Conservation (phyloP, 2,329 filamentous ascomycete species). For the Epichloe gansuensis region DNA sequence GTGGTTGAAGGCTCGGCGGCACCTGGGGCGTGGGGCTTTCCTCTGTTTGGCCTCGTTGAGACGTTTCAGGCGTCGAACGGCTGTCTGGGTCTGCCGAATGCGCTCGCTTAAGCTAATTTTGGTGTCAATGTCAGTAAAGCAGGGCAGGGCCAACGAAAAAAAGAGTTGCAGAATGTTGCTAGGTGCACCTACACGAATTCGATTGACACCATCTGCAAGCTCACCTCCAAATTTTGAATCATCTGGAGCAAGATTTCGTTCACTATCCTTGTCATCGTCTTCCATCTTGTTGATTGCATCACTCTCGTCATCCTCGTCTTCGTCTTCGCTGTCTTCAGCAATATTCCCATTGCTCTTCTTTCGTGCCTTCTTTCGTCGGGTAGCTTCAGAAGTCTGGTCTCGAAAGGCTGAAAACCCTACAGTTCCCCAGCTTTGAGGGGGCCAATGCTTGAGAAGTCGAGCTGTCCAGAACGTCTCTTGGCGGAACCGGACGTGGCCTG, state of each 20-base stretch:
- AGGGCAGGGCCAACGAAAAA: neutral
- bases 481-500: slow-evolving; percentile 46
- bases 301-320: slow-evolving; percentile 57
- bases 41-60: slow-evolving; percentile 30
- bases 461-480: slow-evolving; percentile 73
- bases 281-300: slow-evolving; percentile 53
- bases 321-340: slow-evolving; percentile 59
- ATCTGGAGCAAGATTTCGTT: slow-evolving; percentile 51
- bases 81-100: slow-evolving; percentile 61
- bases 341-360: slow-evolving; percentile 59
- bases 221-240: slow-evolving; percentile 63
- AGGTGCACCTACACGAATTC: slow-evolving; percentile 55
- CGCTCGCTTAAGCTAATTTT: slow-evolving; percentile 62
- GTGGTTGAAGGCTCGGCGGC: slow-evolving; percentile 2
- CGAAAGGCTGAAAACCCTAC: slow-evolving; percentile 86
- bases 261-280: slow-evolving; percentile 51
- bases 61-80: slow-evolving; percentile 21
- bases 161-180: neutral
- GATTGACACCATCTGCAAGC: slow-evolving; percentile 67
- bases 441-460: slow-evolving; percentile 75
- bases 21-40: slow-evolving; percentile 24
- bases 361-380: slow-evolving; percentile 42
- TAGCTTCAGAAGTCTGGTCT: slow-evolving; percentile 47
- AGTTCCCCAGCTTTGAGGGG: slow-evolving; percentile 76
- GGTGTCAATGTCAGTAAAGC: slow-evolving; percentile 7